phyloP scores from a whole-genome alignment of 2,329 filamentous ascomycete genomes.

The Sordariomycetes sp. region DNA sequence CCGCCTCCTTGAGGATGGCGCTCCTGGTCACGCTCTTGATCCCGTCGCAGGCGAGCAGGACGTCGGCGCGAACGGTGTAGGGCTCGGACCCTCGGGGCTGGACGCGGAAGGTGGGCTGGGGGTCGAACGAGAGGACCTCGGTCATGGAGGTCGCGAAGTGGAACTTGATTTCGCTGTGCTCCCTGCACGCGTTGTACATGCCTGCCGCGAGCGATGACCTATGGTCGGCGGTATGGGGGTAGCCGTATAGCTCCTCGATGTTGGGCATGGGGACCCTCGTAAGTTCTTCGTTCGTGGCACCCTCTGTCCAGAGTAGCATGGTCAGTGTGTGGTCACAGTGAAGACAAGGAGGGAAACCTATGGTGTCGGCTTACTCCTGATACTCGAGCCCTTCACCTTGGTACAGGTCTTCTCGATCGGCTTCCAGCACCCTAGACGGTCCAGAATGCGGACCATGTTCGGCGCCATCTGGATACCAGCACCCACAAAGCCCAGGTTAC shows the following conservation, averaged over 20 bases:
- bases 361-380: conserved; percentile 36
- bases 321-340: neutral
- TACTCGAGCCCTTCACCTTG: conserved; percentile 57
- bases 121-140: conserved; percentile 42
- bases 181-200: conserved; percentile 57
- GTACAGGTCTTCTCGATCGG: conserved; percentile 59
- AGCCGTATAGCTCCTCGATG: conserved; percentile 54
- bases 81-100: conserved; percentile 40
- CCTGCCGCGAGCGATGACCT: conserved; percentile 56
- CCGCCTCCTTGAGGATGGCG: conserved; percentile 38
- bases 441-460: conserved; percentile 67
- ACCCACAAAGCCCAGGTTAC: conserved; percentile 66
- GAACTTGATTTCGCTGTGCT: conserved; percentile 51
- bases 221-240: conserved; percentile 71
- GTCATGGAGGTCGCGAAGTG: conserved; percentile 47
- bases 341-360: neutral
- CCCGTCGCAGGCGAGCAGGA: conserved; percentile 40
- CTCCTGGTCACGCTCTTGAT: conserved; percentile 38
- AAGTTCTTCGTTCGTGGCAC: conserved; percentile 54
- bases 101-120: conserved; percentile 45
- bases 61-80: conserved; percentile 37
- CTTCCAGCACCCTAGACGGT: conserved; percentile 59
- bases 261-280: conserved; percentile 57
- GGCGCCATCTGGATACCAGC: conserved; percentile 77
- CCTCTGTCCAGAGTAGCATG: conserved; percentile 28